Percentiles rank a stretch among this genome's conserved stretches.
phyloP scores from a whole-genome alignment of 345 rosid species.

The Schrenkiella parvula region DNA sequence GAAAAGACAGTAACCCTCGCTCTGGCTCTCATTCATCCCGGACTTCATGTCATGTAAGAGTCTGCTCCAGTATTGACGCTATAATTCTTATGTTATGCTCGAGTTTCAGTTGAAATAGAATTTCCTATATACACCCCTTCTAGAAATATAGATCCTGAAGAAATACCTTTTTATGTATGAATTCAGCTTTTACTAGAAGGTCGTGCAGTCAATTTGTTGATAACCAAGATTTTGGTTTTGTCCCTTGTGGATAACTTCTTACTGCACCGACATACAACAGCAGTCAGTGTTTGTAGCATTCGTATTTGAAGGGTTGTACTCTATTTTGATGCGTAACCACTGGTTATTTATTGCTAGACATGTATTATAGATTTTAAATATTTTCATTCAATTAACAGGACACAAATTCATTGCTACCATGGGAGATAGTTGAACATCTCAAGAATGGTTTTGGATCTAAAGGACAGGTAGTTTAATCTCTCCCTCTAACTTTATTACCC shows the following conservation, averaged over 20 bases:
- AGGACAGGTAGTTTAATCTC: constrained; percentile 59
- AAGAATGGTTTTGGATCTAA: constrained; percentile 60
- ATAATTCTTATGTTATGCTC: background rate
- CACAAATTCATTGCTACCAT: constrained; percentile 53
- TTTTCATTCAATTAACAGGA: constrained; percentile 38
- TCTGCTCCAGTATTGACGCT: constrained; percentile 17
- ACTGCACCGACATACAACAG: background rate
- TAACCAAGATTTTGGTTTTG: background rate
- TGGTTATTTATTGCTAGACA: background rate
- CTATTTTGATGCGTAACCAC: background rate
- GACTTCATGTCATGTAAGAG: constrained; percentile 54
- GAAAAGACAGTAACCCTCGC: constrained; percentile 30
- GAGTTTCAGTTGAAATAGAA: background rate
- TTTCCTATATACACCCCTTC: background rate
- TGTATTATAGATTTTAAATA: background rate
- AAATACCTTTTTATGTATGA: background rate
- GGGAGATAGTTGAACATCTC: constrained; percentile 88
- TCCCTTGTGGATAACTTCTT: background rate
- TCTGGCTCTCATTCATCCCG: constrained; percentile 38
- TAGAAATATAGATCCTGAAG: background rate
- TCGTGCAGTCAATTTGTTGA: background rate
- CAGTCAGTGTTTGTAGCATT: background rate
- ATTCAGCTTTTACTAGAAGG: background rate
- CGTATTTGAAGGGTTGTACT: background rate
- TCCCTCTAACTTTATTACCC: background rate